Base-by-base conservation (phyloP, 805 yeast genomes). In the Nakazawaea wickerhamii region DNA sequence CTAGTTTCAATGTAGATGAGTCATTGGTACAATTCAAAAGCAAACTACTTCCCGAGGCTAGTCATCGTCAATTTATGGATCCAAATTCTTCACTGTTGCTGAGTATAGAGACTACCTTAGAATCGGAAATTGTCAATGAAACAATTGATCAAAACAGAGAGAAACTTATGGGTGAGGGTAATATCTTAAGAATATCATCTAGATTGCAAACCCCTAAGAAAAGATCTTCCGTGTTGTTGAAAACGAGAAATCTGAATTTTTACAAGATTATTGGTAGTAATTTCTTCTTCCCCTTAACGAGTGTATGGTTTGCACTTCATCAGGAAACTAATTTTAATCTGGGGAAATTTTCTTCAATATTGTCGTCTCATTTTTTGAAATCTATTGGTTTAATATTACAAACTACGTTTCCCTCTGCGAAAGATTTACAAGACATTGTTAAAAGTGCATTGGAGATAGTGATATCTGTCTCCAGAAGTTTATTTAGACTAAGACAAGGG, bases 381-480 rank as follows among this genome's bases (percentile, higher is more conserved):
- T 79, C 86, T 0, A 53, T 84, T 41, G 68, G 77, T 0, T 52
- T 83, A n/a, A 50, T 84, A 2, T 55, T 81, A 17, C 77, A 75
- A 41, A 63, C 78, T 38, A 77, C 84, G 0, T 72, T 75, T 46
- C 88, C 87, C 1, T 61, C 77, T 2, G 61, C 76, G 0, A 48
- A 61, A 1, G 71, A 75, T 34, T 53, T 78, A 19, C 55, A 61
- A 1, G 84, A 75, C 28, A 81, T 84, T 86, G 64, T 75, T 1
- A 54, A 60, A 2, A 89, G 82, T 48, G 58, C 71, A 42, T 47
- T 81, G 5, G 49, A 57, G 1, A 54, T 77, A 15, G 43, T 61
- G 36, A 42, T 36, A 9, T 19, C 39, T 1, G 44, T 36, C n/a
- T 30, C 36, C 2, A 17, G 28, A 25, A n/a, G 18, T 17, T 22